phyloP scores from a whole-genome alignment of 495 filamentous ascomycete genomes.

The Articulospora tetracladia region DNA sequence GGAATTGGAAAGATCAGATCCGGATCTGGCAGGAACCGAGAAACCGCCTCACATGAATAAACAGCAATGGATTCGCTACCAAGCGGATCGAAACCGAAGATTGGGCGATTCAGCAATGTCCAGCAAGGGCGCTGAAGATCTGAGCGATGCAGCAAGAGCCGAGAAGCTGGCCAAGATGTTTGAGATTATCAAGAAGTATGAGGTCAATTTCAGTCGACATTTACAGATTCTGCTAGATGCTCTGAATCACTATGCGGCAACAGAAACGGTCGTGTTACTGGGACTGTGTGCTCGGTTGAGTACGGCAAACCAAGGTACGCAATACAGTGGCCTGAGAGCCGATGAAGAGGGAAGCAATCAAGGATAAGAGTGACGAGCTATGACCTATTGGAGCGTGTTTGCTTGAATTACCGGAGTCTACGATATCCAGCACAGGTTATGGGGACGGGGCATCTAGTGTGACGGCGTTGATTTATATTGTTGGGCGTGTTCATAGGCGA shows the following conservation, averaged over 20 bases:
- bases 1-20: conserved; percentile 72
- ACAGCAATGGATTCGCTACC: conserved; percentile 48
- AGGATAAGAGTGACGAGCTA: conserved; percentile 8
- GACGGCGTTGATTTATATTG: background rate
- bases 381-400: background rate
- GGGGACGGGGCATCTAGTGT: background rate
- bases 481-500: too few relatives aligned
- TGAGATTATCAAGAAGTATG: conserved; percentile 81
- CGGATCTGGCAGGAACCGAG: conserved; percentile 56
- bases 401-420: conserved; percentile 5
- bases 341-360: conserved; percentile 40
- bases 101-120: conserved; percentile 29
- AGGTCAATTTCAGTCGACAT: conserved; percentile 86
- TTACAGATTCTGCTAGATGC: conserved; percentile 89
- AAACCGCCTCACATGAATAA: conserved; percentile 49
- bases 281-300: conserved; percentile 77
- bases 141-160: conserved; percentile 54
- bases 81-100: conserved; percentile 28
- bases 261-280: conserved; percentile 90
- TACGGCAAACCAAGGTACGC: conserved; percentile 66
- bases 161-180: conserved; percentile 76
- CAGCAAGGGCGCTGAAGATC: conserved; percentile 28
- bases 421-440: conserved; percentile 5
- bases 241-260: conserved; percentile 94
- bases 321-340: conserved; percentile 43